Percentiles rank a stretch among this genome's conserved stretches.
Evolutionary conservation across 352 stramenopile genomes (phyloP).

Genomic region (Phytophthora crassamura): DNA sequence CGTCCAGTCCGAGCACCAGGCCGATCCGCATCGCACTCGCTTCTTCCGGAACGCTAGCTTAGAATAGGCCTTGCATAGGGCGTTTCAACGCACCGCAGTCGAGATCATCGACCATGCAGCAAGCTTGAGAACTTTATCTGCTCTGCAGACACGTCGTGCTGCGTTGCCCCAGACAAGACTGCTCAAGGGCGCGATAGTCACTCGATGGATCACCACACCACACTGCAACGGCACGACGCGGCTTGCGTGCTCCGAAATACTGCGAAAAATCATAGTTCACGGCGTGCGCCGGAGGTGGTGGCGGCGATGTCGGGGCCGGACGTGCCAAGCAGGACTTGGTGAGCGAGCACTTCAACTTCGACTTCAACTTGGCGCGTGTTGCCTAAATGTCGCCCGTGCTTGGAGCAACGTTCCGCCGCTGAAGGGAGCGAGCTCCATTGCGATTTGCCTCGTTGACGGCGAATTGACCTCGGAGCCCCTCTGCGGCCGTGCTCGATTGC

Average conservation of each 20-base stretch:
- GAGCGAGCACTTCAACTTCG: neutral
- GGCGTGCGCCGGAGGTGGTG: constrained; percentile 10
- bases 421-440: too few relatives aligned
- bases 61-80: constrained; percentile 16
- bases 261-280: constrained; percentile 20
- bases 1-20: constrained; percentile 70
- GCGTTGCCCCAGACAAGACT: too few relatives aligned
- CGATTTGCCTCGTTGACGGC: too few relatives aligned
- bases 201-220: too few relatives aligned
- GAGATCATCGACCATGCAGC: neutral
- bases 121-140: too few relatives aligned
- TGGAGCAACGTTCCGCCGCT: too few relatives aligned
- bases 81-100: neutral
- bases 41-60: constrained; percentile 2
- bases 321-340: neutral
- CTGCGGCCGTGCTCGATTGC: too few relatives aligned
- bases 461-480: too few relatives aligned
- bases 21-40: constrained; percentile 54
- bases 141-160: too few relatives aligned
- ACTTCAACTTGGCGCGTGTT: too few relatives aligned
- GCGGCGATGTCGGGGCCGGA: constrained; percentile 4
- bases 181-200: too few relatives aligned
- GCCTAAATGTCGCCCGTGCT: too few relatives aligned
- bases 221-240: constrained; percentile 2
- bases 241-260: constrained; percentile 18